Evolutionary conservation across 768 basidiomycete genomes (phyloP).

Genomic region (Phlebiopsis gigantea): DNA sequence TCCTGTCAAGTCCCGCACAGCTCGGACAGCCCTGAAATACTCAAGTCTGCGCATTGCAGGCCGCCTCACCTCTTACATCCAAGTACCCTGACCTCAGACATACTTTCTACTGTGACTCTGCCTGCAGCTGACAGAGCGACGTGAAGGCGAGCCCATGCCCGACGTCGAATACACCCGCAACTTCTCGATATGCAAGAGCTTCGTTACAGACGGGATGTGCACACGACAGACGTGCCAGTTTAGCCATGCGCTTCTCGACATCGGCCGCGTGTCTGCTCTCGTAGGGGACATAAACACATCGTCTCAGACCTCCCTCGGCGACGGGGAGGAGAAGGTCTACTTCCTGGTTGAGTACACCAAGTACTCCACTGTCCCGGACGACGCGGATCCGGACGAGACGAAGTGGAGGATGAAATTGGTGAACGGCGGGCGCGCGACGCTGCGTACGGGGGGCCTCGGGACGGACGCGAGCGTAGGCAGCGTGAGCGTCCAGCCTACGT

Average conservation of each 20-base stretch:
- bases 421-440: constrained; percentile 10
- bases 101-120: too few species aligned
- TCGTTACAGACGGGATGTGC: background rate
- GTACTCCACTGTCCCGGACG: constrained; percentile 1
- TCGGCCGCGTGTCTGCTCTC: constrained; percentile 2
- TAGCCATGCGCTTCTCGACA: constrained; percentile 13
- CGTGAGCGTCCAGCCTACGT: constrained; percentile 13
- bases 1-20: background rate
- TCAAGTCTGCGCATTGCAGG: too few species aligned
- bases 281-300: constrained; percentile 2
- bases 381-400: constrained; percentile 1
- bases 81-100: too few species aligned
- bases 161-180: constrained; percentile 4
- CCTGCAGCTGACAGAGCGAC: too few species aligned
- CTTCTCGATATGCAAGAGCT: constrained; percentile 1
- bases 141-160: background rate
- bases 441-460: constrained; percentile 1
- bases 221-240: background rate
- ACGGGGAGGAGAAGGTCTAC: constrained; percentile 4
- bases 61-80: too few species aligned
- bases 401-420: constrained; percentile 10
- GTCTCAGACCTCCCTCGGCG: background rate
- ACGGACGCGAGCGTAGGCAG: background rate
- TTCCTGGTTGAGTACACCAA: constrained; percentile 13
- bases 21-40: background rate